Conservation (phyloP, 495 filamentous ascomycete genomes). For the Penicillium nucicola region DNA sequence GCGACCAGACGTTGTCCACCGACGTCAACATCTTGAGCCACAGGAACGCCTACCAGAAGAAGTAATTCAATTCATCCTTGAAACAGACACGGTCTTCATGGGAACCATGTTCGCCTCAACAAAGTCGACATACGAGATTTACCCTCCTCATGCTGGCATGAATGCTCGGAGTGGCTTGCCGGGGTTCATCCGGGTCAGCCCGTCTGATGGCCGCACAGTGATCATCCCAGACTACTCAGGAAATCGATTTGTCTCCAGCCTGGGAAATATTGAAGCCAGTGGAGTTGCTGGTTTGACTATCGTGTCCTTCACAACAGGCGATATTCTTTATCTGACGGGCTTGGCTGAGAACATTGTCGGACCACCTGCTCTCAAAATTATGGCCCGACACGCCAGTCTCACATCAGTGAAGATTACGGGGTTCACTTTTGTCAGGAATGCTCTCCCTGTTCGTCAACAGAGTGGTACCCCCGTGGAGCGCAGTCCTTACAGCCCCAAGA, state of each 20-base stretch:
- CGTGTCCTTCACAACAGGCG: constrained; percentile 14
- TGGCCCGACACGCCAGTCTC: constrained; percentile 11
- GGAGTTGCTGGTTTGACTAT: constrained; percentile 13
- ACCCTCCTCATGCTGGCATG: constrained; percentile 17
- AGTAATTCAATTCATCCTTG: constrained; percentile 10
- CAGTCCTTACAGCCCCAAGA: constrained; percentile 17
- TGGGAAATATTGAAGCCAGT: constrained; percentile 17
- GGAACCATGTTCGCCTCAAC: constrained; percentile 7
- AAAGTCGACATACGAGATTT: background rate
- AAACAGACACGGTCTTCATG: constrained; percentile 13
- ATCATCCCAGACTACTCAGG: constrained; percentile 20
- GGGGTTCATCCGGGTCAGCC: constrained; percentile 14
- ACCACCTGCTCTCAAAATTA: constrained; percentile 8
- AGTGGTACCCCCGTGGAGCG: constrained; percentile 10
- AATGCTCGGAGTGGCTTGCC: constrained; percentile 15
- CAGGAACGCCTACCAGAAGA: constrained; percentile 10
- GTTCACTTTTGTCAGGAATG: constrained; percentile 11
- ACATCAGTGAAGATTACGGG: constrained; percentile 12
- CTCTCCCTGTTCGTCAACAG: constrained; percentile 14
- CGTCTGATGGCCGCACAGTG: constrained; percentile 14
- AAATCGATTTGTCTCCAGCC: constrained; percentile 14
- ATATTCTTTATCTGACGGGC: constrained; percentile 16
- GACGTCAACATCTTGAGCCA: background rate
- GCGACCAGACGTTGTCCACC: background rate
- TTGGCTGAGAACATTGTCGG: constrained; percentile 12